These are phyloP conservation scores for Styphnolobium japonicum DNA, from an alignment of 306 rosid species.

Conservation along the genomic window DNA sequence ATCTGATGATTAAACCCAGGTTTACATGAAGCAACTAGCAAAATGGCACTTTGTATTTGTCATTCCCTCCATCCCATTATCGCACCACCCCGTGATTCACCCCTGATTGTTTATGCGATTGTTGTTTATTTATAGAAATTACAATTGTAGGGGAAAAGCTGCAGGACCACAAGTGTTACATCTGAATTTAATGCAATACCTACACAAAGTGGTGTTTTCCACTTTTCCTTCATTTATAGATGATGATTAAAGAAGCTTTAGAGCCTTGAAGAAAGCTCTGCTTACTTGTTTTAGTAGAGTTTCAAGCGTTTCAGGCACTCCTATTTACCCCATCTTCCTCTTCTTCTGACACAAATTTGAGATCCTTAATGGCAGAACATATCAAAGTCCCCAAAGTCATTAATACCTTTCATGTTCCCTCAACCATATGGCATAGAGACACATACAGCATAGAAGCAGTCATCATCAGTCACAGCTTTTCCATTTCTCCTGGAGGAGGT, in stretches of 20 bases:
- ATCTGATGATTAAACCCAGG: not conserved
- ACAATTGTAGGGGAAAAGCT: not conserved
- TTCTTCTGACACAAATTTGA: not conserved
- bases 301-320: not conserved
- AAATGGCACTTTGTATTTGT: not conserved
- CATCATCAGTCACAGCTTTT: not conserved
- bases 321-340: not conserved
- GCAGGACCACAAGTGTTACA: not conserved
- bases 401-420: constrained; percentile 3
- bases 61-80: constrained; percentile 11
- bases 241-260: not conserved
- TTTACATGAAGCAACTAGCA: not conserved
- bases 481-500: not conserved
- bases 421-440: not conserved
- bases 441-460: not conserved
- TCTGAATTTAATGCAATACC: constrained; percentile 7
- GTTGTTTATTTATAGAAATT: not conserved
- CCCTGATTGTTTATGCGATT: not conserved
- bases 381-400: not conserved
- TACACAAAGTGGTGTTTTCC: not conserved
- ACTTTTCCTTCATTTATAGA: not conserved
- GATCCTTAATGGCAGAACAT: not conserved
- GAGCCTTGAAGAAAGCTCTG: not conserved
- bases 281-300: constrained; percentile 7
- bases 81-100: not conserved